Percentiles rank a stretch among this genome's conserved stretches.
Evolutionary conservation across 768 basidiomycete species (phyloP).

Genomic region (Suillus placidus): DNA sequence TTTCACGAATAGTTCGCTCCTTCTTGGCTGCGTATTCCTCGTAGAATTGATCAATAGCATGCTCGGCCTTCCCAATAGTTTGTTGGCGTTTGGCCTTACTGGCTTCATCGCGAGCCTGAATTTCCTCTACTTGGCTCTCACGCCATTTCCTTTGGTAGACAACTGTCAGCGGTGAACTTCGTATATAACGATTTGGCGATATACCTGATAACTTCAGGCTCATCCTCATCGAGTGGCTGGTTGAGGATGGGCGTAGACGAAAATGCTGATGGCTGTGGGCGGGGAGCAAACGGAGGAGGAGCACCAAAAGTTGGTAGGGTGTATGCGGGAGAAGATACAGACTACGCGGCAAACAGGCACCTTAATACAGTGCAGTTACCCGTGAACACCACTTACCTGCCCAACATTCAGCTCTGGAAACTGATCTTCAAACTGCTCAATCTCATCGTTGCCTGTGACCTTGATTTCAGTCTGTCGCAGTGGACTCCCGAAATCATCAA

Average conservation of each 20-base stretch:
- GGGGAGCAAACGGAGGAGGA: constrained; percentile 67
- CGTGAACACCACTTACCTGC: constrained; percentile 33
- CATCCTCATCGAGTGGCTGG: constrained; percentile 72
- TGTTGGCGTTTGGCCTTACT: constrained; percentile 79
- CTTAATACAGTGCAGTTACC: constrained; percentile 14
- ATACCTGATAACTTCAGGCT: constrained; percentile 85
- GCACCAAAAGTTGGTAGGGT: constrained; percentile 49
- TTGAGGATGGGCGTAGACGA: constrained; percentile 75
- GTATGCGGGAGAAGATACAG: constrained; percentile 35
- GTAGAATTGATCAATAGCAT: constrained; percentile 88
- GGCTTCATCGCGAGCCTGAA: constrained; percentile 78
- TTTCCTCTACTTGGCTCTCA: constrained; percentile 82
- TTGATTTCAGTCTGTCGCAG: constrained; percentile 55
- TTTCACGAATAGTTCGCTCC: constrained; percentile 87
- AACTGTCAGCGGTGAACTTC: neutral
- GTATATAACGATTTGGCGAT: constrained; percentile 17
- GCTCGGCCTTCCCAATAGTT: constrained; percentile 81
- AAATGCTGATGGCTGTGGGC: constrained; percentile 71
- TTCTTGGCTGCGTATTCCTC: constrained; percentile 87
- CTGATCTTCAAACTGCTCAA: constrained; percentile 83
- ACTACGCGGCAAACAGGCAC: constrained; percentile 19
- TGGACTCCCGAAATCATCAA: constrained; percentile 64
- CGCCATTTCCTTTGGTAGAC: constrained; percentile 72
- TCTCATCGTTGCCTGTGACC: constrained; percentile 83
- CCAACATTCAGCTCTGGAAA: constrained; percentile 78